Conservation (phyloP, 176 grass and related monocot species). For the Cymbopogon citratus region DNA sequence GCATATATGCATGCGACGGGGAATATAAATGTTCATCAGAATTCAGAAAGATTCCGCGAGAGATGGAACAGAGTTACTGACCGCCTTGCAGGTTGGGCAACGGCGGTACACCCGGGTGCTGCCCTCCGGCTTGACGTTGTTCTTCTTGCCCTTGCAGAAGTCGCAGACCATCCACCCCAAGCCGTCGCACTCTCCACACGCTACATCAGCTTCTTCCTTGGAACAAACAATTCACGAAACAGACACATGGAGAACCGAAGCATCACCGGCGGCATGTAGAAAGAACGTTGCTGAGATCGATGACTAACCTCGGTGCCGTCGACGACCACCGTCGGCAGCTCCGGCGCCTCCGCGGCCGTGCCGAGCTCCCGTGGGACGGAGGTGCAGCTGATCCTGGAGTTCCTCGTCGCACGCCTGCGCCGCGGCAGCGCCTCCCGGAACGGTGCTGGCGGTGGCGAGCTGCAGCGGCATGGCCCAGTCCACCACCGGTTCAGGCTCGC, state of each 20-base stretch:
- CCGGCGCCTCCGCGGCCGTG: neutral
- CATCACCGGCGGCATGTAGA: neutral
- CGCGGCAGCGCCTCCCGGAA: neutral
- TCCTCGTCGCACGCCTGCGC: neutral
- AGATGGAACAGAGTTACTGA: slow-evolving; percentile 11
- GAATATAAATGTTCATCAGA: neutral
- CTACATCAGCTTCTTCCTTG: slow-evolving; percentile 41
- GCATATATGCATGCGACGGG: neutral
- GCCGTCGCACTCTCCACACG: slow-evolving; percentile 47
- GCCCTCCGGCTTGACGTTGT: slow-evolving; percentile 53
- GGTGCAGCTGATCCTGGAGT: neutral
- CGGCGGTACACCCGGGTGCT: slow-evolving; percentile 64
- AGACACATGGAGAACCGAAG: neutral
- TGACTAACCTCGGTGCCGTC: slow-evolving; percentile 25
- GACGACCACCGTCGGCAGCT: neutral
- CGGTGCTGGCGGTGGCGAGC: neutral
- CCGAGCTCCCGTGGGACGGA: slow-evolving; percentile 20
- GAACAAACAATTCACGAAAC: neutral
- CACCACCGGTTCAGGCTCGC: slow-evolving; percentile 5
- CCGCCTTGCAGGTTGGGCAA: slow-evolving; percentile 76
- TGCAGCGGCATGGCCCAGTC: neutral
- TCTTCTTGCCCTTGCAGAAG: slow-evolving; percentile 80
- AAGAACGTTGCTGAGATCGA: neutral
- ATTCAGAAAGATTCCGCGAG: neutral
- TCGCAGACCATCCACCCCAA: slow-evolving; percentile 62